Evolutionary conservation across 148 eudicot genomes (phyloP).

Genomic region (Pharnaceum exiguum): DNA sequence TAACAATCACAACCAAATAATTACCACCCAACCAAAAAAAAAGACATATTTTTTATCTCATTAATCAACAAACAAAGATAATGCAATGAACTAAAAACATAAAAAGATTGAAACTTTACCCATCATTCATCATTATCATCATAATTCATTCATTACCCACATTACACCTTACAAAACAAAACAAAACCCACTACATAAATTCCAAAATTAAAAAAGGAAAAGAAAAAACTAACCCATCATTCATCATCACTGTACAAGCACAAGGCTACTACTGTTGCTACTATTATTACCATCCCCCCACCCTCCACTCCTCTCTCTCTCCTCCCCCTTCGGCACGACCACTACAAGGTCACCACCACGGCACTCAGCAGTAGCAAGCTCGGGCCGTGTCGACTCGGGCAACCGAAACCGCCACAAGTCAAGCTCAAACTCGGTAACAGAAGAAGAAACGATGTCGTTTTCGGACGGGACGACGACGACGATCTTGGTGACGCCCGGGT

Average conservation of each 20-base stretch:
- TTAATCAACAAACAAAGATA: no score
- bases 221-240: constrained; percentile 11
- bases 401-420: constrained; percentile 85
- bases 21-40: no score
- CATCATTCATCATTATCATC: no score
- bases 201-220: background rate
- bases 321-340: constrained; percentile 57
- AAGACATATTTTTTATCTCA: no score
- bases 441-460: constrained; percentile 10
- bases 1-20: no score
- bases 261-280: no score
- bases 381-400: constrained; percentile 57
- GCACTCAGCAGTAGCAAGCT: constrained; percentile 55
- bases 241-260: constrained; percentile 62
- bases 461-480: constrained; percentile 54
- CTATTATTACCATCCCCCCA: constrained; percentile 33
- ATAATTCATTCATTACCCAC: no score
- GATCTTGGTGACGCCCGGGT: constrained; percentile 85
- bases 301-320: constrained; percentile 15
- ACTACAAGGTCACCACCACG: constrained; percentile 67
- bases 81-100: no score
- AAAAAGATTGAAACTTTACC: no score
- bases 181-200: background rate
- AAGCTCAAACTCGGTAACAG: constrained; percentile 47
- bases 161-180: constrained; percentile 16